Evolutionary conservation across 192 early-diverging fungal species (phyloP).

Genomic region (Allomyces macrogynus): DNA sequence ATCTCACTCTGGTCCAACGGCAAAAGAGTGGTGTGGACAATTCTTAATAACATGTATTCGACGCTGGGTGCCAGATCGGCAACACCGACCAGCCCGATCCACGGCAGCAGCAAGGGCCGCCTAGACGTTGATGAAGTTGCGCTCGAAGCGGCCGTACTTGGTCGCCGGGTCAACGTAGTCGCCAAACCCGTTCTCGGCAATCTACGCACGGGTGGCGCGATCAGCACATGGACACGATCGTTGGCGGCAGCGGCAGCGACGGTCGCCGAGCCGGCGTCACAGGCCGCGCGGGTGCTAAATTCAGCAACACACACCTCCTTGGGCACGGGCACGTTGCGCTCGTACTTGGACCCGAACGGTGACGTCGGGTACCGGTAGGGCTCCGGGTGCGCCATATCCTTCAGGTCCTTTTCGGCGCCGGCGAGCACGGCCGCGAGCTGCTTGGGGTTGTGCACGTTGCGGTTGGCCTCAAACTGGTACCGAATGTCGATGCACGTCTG

Average conservation of each 20-base stretch:
- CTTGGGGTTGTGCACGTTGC: conserved; percentile 44
- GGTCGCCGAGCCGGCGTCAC: no score
- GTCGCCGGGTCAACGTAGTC: background rate
- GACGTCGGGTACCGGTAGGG: conserved; percentile 57
- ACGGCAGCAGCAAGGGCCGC: no score
- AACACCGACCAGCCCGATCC: no score
- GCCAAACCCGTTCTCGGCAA: background rate
- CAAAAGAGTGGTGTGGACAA: no score
- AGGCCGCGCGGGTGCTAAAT: no score
- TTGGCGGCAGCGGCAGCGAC: no score
- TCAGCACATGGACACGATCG: no score
- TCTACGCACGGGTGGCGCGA: background rate
- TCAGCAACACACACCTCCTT: no score
- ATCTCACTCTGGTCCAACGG: no score
- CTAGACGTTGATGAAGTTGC: background rate
- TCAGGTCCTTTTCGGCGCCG: conserved; percentile 49
- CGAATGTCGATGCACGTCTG: conserved; percentile 68
- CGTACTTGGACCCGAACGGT: conserved; percentile 59
- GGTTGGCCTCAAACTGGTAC: conserved; percentile 62
- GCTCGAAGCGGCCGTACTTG: background rate
- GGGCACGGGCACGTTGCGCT: conserved; percentile 44
- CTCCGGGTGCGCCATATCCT: conserved; percentile 52
- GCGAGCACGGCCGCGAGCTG: conserved; percentile 43
- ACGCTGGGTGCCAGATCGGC: no score
- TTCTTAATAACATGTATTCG: no score